phyloP scores from a whole-genome alignment of 2,329 filamentous ascomycete genomes.

The Cladosporium austrohemisphaericum region DNA sequence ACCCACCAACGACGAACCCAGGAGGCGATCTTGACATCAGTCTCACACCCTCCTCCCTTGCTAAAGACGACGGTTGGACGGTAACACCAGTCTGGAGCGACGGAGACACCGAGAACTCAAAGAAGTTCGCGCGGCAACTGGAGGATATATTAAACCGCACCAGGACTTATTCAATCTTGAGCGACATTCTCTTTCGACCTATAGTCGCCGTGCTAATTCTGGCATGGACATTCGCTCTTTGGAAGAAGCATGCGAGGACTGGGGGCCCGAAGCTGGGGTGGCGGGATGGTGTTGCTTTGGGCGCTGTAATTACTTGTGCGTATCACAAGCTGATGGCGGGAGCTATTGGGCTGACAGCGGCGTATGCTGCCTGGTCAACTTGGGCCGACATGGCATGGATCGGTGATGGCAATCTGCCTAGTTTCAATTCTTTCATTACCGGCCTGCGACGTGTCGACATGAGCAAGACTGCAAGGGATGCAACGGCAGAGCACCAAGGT shows the following conservation, averaged over 20 bases:
- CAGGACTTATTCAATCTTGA: not conserved
- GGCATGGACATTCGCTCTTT: not conserved
- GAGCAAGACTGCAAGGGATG: too few relatives aligned
- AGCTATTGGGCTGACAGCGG: not conserved
- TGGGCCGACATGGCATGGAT: not conserved
- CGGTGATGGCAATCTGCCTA: not conserved
- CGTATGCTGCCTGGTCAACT: not conserved
- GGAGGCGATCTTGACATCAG: too few relatives aligned
- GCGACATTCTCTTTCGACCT: not conserved
- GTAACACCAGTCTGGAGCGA: not conserved
- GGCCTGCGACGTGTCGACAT: not conserved
- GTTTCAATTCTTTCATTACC: not conserved
- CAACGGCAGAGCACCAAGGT: too few relatives aligned
- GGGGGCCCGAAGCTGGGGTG: not conserved
- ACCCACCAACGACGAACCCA: too few relatives aligned
- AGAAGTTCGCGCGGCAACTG: not conserved
- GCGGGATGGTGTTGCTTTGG: not conserved
- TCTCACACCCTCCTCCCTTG: not conserved
- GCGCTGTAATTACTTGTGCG: not conserved
- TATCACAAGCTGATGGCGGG: not conserved
- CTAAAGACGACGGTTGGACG: not conserved
- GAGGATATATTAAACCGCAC: constrained; percentile 3
- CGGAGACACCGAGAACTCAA: not conserved
- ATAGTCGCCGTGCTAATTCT: not conserved
- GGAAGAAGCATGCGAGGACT: not conserved